These are phyloP conservation scores for Aquilaria sinensis DNA, from an alignment of 345 rosid species.

Conservation along the genomic window DNA sequence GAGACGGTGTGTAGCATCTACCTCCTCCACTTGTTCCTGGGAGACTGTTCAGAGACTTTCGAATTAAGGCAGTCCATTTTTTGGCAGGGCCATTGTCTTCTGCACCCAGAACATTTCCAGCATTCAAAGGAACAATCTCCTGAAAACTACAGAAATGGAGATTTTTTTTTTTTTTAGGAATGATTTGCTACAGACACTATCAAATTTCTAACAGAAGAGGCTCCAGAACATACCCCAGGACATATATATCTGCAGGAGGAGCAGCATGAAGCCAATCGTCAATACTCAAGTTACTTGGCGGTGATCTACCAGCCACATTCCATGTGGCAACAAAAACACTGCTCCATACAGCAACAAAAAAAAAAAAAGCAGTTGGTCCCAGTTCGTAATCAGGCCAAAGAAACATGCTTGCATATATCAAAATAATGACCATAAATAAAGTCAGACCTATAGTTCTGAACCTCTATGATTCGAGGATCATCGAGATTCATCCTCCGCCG, in stretches of 20 bases:
- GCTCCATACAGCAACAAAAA: conserved; percentile 26
- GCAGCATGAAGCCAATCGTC: conserved; percentile 96
- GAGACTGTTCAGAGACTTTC: conserved; percentile 76
- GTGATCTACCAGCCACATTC: conserved; percentile 98
- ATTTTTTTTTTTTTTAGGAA: conserved; percentile 2
- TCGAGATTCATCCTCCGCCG: conserved; percentile 87
- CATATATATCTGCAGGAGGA: conserved; percentile 96
- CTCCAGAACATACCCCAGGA: conserved; percentile 62
- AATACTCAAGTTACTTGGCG: conserved; percentile 71
- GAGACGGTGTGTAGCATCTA: conserved; percentile 74
- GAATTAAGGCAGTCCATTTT: conserved; percentile 81
- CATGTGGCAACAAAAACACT: conserved; percentile 90
- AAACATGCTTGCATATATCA: not conserved
- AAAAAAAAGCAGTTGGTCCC: conserved; percentile 8
- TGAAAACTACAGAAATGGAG: conserved; percentile 55
- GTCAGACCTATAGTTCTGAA: conserved; percentile 79
- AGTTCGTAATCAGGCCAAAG: not conserved
- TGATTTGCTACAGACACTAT: not conserved
- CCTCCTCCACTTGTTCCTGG: conserved; percentile 83
- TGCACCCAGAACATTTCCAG: conserved; percentile 92
- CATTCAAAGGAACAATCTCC: conserved; percentile 97
- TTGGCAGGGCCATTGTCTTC: conserved; percentile 99
- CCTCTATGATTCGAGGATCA: conserved; percentile 91
- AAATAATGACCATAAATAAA: not conserved
- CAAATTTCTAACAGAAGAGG: conserved; percentile 1